Percentiles rank a stretch among this genome's conserved stretches.
phyloP scores from a whole-genome alignment of 2,329 filamentous ascomycete species.

The Phyllosticta citrichinensis region DNA sequence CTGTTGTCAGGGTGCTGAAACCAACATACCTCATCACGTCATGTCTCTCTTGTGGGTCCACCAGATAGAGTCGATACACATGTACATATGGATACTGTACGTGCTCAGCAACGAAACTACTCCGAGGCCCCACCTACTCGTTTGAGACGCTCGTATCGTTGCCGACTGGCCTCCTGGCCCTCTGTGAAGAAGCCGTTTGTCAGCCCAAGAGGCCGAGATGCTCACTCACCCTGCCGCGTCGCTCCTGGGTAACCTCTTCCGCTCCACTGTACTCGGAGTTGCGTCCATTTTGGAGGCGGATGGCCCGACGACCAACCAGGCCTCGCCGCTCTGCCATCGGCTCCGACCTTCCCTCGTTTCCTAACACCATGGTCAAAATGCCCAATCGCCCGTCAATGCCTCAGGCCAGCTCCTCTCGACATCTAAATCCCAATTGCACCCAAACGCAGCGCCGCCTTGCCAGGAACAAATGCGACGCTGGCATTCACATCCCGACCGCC shows the following conservation, averaged over 20 bases:
- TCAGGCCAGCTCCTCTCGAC: not conserved
- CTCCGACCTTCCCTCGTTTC: not conserved
- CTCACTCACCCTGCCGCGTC: not conserved
- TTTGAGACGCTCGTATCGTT: constrained; percentile 7
- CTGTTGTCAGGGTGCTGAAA: not conserved
- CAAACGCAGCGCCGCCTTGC: not conserved
- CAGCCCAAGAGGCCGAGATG: not conserved
- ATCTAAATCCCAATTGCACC: not conserved
- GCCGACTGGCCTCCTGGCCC: constrained; percentile 3
- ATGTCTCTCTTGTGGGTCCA: not conserved
- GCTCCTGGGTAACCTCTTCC: not conserved
- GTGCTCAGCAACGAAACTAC: not conserved
- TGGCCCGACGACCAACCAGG: not conserved
- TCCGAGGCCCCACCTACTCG: constrained; percentile 8
- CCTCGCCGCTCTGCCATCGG: not conserved
- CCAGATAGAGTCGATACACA: too few relatives aligned
- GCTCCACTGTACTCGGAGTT: not conserved
- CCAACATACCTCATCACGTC: not conserved
- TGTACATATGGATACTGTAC: too few relatives aligned
- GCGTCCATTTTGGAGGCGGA: constrained; percentile 6
- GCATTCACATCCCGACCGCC: not conserved
- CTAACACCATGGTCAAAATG: not conserved
- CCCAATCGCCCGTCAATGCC: not conserved
- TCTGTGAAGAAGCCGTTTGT: constrained; percentile 2
- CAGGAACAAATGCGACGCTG: not conserved